Conservation (phyloP, 805 yeast species). For the Zygoascus tannicola region DNA sequence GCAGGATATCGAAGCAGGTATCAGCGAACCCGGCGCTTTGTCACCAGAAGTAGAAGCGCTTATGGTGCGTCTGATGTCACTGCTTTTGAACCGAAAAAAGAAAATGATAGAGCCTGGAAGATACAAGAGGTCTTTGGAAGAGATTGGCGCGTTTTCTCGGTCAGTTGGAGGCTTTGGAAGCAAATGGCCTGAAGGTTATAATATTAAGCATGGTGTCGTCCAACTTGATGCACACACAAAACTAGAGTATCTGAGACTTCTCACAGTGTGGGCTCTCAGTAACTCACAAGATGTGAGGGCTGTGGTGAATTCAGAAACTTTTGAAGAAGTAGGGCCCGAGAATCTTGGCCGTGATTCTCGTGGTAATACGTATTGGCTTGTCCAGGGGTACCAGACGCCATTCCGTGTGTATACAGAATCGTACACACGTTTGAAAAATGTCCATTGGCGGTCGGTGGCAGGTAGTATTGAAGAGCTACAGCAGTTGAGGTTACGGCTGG, state of each 20-base stretch:
- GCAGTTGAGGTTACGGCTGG: neutral
- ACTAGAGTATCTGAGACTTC: conserved; percentile 26
- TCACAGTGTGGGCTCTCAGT: conserved; percentile 27
- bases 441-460: conserved; percentile 27
- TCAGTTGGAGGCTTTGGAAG: neutral
- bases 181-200: conserved; percentile 3
- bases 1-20: conserved; percentile 34
- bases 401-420: conserved; percentile 28
- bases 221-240: conserved; percentile 27
- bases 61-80: conserved; percentile 27
- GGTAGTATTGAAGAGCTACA: conserved; percentile 14
- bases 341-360: neutral
- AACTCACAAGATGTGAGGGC: conserved; percentile 23
- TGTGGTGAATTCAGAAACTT: neutral
- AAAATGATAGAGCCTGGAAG: conserved; percentile 31
- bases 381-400: conserved; percentile 19
- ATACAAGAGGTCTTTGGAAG: conserved; percentile 32
- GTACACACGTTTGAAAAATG: conserved; percentile 23
- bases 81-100: conserved; percentile 33
- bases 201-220: conserved; percentile 19
- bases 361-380: conserved; percentile 2
- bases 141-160: conserved; percentile 20
- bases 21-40: conserved; percentile 12
- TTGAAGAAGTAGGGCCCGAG: neutral
- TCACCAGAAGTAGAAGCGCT: conserved; percentile 24